Evolutionary conservation across 139 green algal species (phyloP), one percentile per base, ranked within the genome.

Genomic region (Tetratostichococcus sp.): DNA sequence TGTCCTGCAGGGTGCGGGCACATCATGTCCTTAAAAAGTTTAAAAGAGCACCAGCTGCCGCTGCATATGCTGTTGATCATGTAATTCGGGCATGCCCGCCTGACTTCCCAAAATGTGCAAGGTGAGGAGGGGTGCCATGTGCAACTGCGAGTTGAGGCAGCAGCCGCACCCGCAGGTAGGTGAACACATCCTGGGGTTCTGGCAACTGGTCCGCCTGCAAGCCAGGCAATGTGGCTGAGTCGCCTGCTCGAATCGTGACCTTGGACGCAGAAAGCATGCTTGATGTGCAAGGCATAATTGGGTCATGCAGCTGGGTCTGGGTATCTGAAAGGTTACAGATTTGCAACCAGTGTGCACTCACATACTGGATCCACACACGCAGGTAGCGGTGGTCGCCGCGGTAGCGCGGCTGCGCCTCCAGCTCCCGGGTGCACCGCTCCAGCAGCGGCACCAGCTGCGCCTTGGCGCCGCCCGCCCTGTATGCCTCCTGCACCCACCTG

Each of bases 321-420:
- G 17, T 50, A 19, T 17, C 31, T 35, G 22, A 30, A 35, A 21
- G 30, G 65, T 35, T 11, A 2, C 22, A 35, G n/a, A 14, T 70
- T 2, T 70, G 28, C 30, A 31, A 16, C 62, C n/a, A n/a, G 21
- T 22, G 3, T 0, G 3, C 19, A 31, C 88, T 86, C 58, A 93
- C 91, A 77, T 98, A 98, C 57, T 96, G 93, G 23, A 98, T 89
- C 94, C 94, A 98, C 8, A 98, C 65, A 6, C 94, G 83, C 28
- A 98, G 87, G 74, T 94, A 96, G 35, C 94, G 91, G 1, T 92
- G 75, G 75, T 98, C 94, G 19, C 82, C 73, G 17, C 80, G 84
- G 83, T 98, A 98, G 0, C 80, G 72, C 8, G 78, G 39, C 1
- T 77, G 35, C 5, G 71, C 77, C 58, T 89, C 76, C 65, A 97